A percentile compares a stretch with the other conserved stretches of the same genome.
These are phyloP conservation scores for Cordyceps cateniannulata DNA, from an alignment of 2,329 filamentous ascomycete species.

Conservation along the genomic window DNA sequence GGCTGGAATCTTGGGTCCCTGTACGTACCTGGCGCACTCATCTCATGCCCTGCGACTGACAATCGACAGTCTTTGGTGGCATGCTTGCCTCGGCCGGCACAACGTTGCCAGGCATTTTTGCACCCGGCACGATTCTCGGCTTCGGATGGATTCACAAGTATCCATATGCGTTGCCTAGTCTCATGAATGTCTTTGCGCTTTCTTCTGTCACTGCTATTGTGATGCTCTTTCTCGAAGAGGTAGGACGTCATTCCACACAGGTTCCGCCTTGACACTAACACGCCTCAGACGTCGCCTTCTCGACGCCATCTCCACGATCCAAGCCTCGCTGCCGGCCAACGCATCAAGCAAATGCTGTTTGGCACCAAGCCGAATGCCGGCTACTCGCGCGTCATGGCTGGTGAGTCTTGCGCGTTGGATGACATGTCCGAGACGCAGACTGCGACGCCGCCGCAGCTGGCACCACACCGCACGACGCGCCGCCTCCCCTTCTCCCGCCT, in stretches of 20 bases:
- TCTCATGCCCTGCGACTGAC: background rate
- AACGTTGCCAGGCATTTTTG: slow-evolving; percentile 58
- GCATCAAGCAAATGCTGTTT: slow-evolving; percentile 25
- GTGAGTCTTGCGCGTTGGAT: slow-evolving; percentile 8
- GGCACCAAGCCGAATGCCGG: slow-evolving; percentile 22
- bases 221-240: slow-evolving; percentile 61
- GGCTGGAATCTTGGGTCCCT: slow-evolving; percentile 38
- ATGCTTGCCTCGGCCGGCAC: slow-evolving; percentile 59
- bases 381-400: slow-evolving; percentile 25
- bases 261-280: slow-evolving; percentile 2
- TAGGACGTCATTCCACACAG: slow-evolving; percentile 20
- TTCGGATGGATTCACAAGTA: slow-evolving; percentile 59
- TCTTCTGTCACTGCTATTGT: slow-evolving; percentile 46
- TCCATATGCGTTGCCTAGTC: slow-evolving; percentile 64
- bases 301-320: slow-evolving; percentile 40
- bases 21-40: slow-evolving; percentile 22
- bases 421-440: slow-evolving; percentile 1
- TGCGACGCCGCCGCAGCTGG: slow-evolving; percentile 5
- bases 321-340: slow-evolving; percentile 31
- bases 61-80: slow-evolving; percentile 49
- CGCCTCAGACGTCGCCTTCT: slow-evolving; percentile 37
- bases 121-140: slow-evolving; percentile 49
- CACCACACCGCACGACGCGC: slow-evolving; percentile 11
- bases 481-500: slow-evolving; percentile 34
- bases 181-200: slow-evolving; percentile 58